Evolutionary conservation across 306 rosid genomes (phyloP), one percentile per base, ranked within the genome.

Genomic region (Leucaena leucocephala): DNA sequence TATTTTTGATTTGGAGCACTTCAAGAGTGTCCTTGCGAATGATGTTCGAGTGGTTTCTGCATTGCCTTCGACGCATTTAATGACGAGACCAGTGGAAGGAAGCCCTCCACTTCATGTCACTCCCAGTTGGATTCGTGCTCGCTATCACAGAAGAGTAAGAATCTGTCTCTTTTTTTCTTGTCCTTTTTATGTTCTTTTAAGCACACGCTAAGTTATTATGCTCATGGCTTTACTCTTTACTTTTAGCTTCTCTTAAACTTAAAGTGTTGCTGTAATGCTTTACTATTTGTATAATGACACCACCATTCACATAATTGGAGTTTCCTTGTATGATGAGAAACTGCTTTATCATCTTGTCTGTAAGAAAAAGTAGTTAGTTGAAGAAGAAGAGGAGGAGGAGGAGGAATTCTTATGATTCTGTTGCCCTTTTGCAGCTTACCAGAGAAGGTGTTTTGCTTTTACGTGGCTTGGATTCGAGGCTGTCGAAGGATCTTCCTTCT

Each of bases 381-480:
- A 34, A 40, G 67, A 75, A 44, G 33, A 48, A 40, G 52, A 42
- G 27, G 27, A 27, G 27, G 27, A 27, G 27, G 27, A 27, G 27
- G 27, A 27, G 9, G 10, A 8, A 58, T 68, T 42, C 38, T 40
- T 81, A 11, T 57, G 50, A 76, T 83, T 38, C 62, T 44, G 10
- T 71, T 80, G 72, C 72, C 76, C 38, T 71, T 69, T 43, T 78
- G 85, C 98, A 95, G 99, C 70, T 95, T 65, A 93, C 87, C 73
- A 93, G 93, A 83, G 99, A 93, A 82, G 99, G 98, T 57, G 99
- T 95, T 65, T 76, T 95, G 81, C 94, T 95, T 35, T 82, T 95
- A 49, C 94, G 99, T 8, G 88, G 99, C 77, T 87, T 93, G 85
- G 99, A 95, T 81, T 93, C 99, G 2, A 90, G 97, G 83, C 89